Base-by-base conservation (phyloP, 1,139 yeast genomes). In the Pichia sp. region DNA sequence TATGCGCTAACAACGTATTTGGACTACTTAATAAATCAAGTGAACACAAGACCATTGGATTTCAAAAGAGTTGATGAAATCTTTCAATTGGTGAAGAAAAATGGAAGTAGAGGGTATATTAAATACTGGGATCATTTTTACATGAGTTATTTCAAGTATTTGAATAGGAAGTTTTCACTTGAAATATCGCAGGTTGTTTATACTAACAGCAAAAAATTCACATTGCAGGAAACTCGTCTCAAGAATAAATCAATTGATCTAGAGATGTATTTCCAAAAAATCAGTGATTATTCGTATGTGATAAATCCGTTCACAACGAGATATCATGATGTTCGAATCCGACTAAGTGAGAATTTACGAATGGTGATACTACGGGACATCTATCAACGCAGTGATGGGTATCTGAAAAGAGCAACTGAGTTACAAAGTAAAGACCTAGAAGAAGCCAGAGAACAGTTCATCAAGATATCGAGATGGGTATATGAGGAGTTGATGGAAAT, bases 111-210 rank as follows among this genome's bases (percentile, higher is more conserved):
- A 1, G 40, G 43, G 4, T 62, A 60, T 38, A 24, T 35, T 8
- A 54, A 58, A 29, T 60, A 60, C 40, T 65, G 66, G 66, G 57
- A 56, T 38, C 50, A 56, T 42, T 65, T 64, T 58, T 46, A 48
- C 18, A 42, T 56, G 39, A 40, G 56, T 0, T 65, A 64, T 43
- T 56, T 64, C 53, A 64, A 62, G 39, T 63, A 63, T 42, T 41
- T 63, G 32, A 52, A 49, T 22, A 47, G 61, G 30, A 57, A 56
- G 15, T 57, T 50, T 39, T 59, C 64, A 13, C 37, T 57, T 9
- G 42, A 50, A 1, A 42, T 50, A 8, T 56, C 62, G 1, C 53
- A 56, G 26, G 43, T 39, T 7, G 53, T 65, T 4, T 64, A 59
- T 46, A 49, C 44, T n/a, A 50, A 53, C 12, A 50, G 47, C 36